Evolutionary conservation across 441 rosid species (phyloP), one percentile per base, ranked within the genome.

Genomic region (Gossypium davidsonii): DNA sequence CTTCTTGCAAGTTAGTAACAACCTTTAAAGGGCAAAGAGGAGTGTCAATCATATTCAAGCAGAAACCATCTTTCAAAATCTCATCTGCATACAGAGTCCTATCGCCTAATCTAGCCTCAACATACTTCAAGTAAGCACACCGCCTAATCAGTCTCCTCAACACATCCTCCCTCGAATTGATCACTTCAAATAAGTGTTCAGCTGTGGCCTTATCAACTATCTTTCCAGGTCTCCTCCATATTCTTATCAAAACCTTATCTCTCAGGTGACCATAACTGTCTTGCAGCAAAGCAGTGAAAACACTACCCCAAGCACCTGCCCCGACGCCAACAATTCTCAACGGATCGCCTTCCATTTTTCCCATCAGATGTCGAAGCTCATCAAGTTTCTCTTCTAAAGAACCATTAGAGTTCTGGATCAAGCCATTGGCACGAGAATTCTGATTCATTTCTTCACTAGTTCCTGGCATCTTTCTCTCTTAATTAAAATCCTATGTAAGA

Each of bases 271-370:
- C 95, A 73, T 91, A 95, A 76, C 88, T 82, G 20, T 93, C 96
- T 81, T 95, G 99, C 72, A 95, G 76, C 84, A 91, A 81, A 37
- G 99, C 97, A 73, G 91, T 83, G 75, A 93, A 95, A 48, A 93
- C 99, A 78, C 98, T 93, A 21, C 98, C 98, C 98, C 99, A 95
- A 69, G 98, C 99, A 70, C 99, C 98, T 0, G 97, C 98, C 42
- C 99, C 99, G 28, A 95, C 84, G 17, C 98, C 93, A 12, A 89
- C 98, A 60, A 93, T 87, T 75, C 91, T 91, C 31, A 95, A 73
- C 0, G 98, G 98, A 82, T 93, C 98, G 8, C 91, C 92, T 20
- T 90, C 91, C 2, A 92, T 77, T 79, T 95, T 93, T 4, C 91
- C 94, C 53, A 91, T 51, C 14, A 90, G 79, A 59, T 49, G 69